Conservation (phyloP, 805 yeast species). For the Kazachstania bromeliacearum region DNA sequence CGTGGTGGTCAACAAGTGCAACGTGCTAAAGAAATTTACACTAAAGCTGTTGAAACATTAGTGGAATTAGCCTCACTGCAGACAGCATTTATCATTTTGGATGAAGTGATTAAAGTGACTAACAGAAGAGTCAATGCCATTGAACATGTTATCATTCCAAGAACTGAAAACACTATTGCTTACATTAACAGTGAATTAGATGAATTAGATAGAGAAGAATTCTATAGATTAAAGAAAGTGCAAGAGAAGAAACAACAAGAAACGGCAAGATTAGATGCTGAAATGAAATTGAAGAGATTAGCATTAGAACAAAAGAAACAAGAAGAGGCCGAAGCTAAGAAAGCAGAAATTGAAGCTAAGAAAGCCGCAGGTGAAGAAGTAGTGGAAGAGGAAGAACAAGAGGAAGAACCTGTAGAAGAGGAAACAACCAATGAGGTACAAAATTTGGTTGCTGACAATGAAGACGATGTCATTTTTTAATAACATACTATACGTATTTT, state of each 20-base stretch:
- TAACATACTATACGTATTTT: background rate
- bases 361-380: conserved; percentile 15
- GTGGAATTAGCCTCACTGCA: conserved; percentile 94
- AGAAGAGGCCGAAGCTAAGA: conserved; percentile 9
- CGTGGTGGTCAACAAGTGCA: conserved; percentile 98
- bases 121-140: conserved; percentile 97
- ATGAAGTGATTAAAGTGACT: conserved; percentile 95
- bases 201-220: conserved; percentile 96
- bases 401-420: conserved; percentile 7
- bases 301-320: conserved; percentile 21
- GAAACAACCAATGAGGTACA: conserved; percentile 10
- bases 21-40: conserved; percentile 84
- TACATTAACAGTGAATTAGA: conserved; percentile 93
- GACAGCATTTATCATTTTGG: conserved; percentile 91
- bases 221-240: conserved; percentile 90
- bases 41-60: conserved; percentile 93
- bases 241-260: conserved; percentile 89
- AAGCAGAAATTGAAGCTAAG: conserved; percentile 18
- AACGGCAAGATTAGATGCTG: conserved; percentile 54
- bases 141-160: conserved; percentile 95
- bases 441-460: conserved; percentile 32
- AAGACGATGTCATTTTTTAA: conserved; percentile 39
- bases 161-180: conserved; percentile 90
- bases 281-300: conserved; percentile 25
- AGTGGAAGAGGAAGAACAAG: conserved; percentile 12